Evolutionary conservation across 345 rosid species (phyloP), one percentile per base, ranked within the genome.

Genomic region (Dovyalis caffra): DNA sequence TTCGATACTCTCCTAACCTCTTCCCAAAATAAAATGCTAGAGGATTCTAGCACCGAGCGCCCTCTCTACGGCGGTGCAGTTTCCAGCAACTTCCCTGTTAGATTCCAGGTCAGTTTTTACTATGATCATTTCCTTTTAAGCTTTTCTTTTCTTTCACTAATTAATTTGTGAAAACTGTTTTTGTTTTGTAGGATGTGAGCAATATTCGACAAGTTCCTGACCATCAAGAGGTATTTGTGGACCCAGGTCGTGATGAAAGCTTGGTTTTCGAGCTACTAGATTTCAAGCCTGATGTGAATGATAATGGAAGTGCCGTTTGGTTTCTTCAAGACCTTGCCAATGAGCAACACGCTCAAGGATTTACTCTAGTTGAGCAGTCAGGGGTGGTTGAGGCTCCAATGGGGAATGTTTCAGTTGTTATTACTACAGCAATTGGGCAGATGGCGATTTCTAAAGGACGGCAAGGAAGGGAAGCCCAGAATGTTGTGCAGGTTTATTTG

Each of bases 391-490:
- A 90, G 81, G 84, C 67, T 45, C 88, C 91, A 66, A 87, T 87
- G 35, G 80, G 88, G 79, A 81, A 83, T 74, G 67, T 75, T 37
- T 87, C 92, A 8, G 82, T 88, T 32, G 58, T 80, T 49, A 70
- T 79, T 7, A 84, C 92, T 32, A 91, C 95, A 32, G 90, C 97
- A 63, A 72, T 88, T 79, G 97, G 94, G 71, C 90, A 91, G 75
- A 91, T 92, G 99, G 98, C 94, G 87, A 80, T 91, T 76, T 91
- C 99, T 6, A 92, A 95, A 84, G 99, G 90, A 76, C 85, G 88
- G 25, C 99, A 95, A 69, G 99, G 97, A 83, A 90, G 92, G 83
- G 97, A 92, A 80, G 97, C 97, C 3, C 97, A 90, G 69, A 94
- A 94, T 78, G 69, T 87, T 66, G 84, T 92, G 76, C 86, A 91